These are phyloP conservation scores for Podaxis sp. DNA, from an alignment of 768 basidiomycete genomes.

Conservation along the genomic window DNA sequence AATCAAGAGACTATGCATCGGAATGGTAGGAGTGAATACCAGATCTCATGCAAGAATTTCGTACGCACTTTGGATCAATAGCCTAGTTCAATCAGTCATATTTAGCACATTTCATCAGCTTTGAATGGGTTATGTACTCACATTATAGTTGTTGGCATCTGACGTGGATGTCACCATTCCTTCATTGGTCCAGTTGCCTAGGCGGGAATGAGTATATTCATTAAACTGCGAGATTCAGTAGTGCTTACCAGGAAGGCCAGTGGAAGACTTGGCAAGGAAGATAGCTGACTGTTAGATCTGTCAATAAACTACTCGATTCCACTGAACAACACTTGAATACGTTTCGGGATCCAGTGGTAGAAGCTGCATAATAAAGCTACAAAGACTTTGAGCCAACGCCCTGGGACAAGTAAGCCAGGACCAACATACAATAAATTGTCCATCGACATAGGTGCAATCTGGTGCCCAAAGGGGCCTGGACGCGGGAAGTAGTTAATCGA, in stretches of 20 bases:
- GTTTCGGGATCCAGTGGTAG: conserved; percentile 52
- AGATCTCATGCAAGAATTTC: neutral
- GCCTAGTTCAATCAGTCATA: conserved; percentile 30
- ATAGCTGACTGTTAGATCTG: conserved; percentile 41
- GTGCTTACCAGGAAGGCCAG: conserved; percentile 40
- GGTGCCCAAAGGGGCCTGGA: conserved; percentile 39
- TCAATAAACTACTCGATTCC: neutral
- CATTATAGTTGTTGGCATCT: conserved; percentile 40
- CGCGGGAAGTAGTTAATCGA: neutral
- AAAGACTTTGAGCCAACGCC: neutral
- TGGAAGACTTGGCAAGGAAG: conserved; percentile 52
- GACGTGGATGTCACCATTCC: conserved; percentile 48
- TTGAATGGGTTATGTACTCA: conserved; percentile 19
- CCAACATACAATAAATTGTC: conserved; percentile 27
- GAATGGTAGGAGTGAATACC: neutral
- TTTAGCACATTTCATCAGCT: neutral
- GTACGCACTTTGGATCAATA: conserved; percentile 51
- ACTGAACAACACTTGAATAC: conserved; percentile 21
- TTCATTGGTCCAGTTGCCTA: conserved; percentile 43
- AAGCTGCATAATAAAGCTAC: conserved; percentile 55
- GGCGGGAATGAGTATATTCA: neutral
- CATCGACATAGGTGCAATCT: conserved; percentile 34
- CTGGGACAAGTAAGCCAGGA: neutral
- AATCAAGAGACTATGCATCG: conserved; percentile 28
- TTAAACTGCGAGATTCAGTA: neutral